These are phyloP conservation scores for Tetratostichococcus sp. DNA, from an alignment of 139 green algal genomes.

Conservation along the genomic window DNA sequence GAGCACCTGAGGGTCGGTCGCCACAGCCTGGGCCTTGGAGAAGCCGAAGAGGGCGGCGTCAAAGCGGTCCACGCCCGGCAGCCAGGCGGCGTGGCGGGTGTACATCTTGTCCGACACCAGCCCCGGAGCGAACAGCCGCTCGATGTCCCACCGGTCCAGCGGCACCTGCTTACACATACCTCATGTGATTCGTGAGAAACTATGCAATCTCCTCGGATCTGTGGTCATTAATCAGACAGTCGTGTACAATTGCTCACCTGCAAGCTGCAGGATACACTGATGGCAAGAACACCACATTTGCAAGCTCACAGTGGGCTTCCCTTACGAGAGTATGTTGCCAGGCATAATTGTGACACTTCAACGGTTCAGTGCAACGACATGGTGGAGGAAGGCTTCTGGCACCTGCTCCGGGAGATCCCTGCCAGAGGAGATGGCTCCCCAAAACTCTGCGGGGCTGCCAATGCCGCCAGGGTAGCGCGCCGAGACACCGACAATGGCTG, in stretches of 20 bases:
- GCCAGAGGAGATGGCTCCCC: background rate
- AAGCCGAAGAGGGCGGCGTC: constrained; percentile 59
- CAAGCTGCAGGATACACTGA: too few species aligned
- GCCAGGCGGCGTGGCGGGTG: constrained; percentile 52
- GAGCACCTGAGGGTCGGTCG: constrained; percentile 71
- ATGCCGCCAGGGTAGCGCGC: constrained; percentile 5
- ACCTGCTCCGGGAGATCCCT: constrained; percentile 9
- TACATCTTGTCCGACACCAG: constrained; percentile 6
- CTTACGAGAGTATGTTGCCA: too few species aligned
- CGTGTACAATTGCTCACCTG: too few species aligned
- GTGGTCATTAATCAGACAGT: too few species aligned
- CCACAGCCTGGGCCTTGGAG: constrained; percentile 30
- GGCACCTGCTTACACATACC: background rate
- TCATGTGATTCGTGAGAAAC: too few species aligned
- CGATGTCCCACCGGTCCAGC: constrained; percentile 24
- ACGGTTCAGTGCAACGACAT: too few species aligned
- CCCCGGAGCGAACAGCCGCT: constrained; percentile 13
- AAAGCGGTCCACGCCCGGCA: constrained; percentile 48
- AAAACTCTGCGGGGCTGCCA: constrained; percentile 9
- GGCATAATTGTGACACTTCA: too few species aligned
- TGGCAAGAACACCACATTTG: too few species aligned
- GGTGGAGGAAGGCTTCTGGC: too few species aligned
- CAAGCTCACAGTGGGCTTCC: too few species aligned
- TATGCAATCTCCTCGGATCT: too few species aligned
- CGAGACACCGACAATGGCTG: background rate